Conservation (phyloP, 192 early-diverging fungal species). For the Backusella mclennaniae region DNA sequence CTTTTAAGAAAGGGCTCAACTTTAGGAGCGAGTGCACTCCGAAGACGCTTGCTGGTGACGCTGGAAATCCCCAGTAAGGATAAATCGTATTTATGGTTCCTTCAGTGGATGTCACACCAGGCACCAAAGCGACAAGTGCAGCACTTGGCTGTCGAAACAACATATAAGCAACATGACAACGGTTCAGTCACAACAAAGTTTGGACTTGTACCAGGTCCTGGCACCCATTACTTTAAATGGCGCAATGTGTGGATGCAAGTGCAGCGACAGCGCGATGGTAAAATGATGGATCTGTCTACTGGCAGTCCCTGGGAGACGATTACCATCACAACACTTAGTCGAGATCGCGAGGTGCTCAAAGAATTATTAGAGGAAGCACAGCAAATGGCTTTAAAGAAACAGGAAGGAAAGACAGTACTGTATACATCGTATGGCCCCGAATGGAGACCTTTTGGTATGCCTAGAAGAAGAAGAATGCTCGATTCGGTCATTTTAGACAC, state of each 20-base stretch:
- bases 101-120: slow-evolving; percentile 85
- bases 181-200: slow-evolving; percentile 84
- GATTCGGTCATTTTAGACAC: slow-evolving; percentile 73
- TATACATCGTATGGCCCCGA: slow-evolving; percentile 95
- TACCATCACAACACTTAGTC: slow-evolving; percentile 83
- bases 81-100: slow-evolving; percentile 90
- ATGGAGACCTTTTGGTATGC: slow-evolving; percentile 95
- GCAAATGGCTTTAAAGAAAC: slow-evolving; percentile 75
- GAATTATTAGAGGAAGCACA: slow-evolving; percentile 82
- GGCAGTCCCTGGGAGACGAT: slow-evolving; percentile 95
- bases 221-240: slow-evolving; percentile 85
- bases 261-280: slow-evolving; percentile 77
- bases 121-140: slow-evolving; percentile 52
- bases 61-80: slow-evolving; percentile 96
- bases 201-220: slow-evolving; percentile 88
- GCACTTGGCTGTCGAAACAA: slow-evolving; percentile 86
- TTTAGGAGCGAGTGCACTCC: slow-evolving; percentile 65
- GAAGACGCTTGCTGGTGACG: slow-evolving; percentile 81
- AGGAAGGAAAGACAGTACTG: slow-evolving; percentile 94
- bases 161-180: slow-evolving; percentile 86
- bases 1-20: slow-evolving; percentile 71
- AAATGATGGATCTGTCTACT: slow-evolving; percentile 90
- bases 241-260: slow-evolving; percentile 80
- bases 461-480: slow-evolving; percentile 72
- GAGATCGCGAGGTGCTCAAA: slow-evolving; percentile 76